phyloP scores from a whole-genome alignment of 1,139 yeast genomes.

The Suhomyces panamericanus region DNA sequence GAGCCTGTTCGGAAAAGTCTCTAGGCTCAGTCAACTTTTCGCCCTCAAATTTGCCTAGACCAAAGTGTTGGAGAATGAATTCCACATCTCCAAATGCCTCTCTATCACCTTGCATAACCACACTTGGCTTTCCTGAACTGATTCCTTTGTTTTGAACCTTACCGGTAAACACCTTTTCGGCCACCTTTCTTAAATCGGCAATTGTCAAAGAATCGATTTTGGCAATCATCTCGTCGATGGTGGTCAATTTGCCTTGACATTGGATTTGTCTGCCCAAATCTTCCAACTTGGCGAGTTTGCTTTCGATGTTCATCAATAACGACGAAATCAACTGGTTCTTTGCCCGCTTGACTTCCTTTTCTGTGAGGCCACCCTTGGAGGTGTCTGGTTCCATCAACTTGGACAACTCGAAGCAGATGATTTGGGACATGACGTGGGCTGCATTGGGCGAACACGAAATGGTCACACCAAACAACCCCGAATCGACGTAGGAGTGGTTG shows the following conservation, averaged over 20 bases:
- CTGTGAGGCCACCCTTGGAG: conserved; percentile 61
- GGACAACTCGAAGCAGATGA: conserved; percentile 74
- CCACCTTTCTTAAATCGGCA: conserved; percentile 69
- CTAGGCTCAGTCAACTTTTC: conserved; percentile 32
- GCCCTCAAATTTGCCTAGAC: conserved; percentile 56
- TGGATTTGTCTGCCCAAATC: conserved; percentile 95
- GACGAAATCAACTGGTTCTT: conserved; percentile 91
- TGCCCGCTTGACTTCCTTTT: conserved; percentile 79
- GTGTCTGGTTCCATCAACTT: conserved; percentile 55
- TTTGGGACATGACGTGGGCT: conserved; percentile 78
- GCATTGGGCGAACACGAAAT: conserved; percentile 85
- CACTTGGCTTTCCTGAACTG: conserved; percentile 69
- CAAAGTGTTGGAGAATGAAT: conserved; percentile 63
- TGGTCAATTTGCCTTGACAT: conserved; percentile 75
- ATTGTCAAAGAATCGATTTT: conserved; percentile 70
- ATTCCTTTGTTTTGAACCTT: conserved; percentile 49
- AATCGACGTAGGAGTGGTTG: conserved; percentile 87
- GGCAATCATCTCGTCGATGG: conserved; percentile 78
- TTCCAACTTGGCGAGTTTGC: conserved; percentile 87
- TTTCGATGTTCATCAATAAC: conserved; percentile 87
- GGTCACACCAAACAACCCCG: conserved; percentile 89
- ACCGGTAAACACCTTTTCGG: conserved; percentile 75
- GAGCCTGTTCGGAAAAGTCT: conserved; percentile 21
- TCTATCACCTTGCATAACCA: conserved; percentile 87
- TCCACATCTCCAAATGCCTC: conserved; percentile 83